Evolutionary conservation across 73 alveolate species (phyloP).

Genomic region (Paramecium pentaurelia): DNA sequence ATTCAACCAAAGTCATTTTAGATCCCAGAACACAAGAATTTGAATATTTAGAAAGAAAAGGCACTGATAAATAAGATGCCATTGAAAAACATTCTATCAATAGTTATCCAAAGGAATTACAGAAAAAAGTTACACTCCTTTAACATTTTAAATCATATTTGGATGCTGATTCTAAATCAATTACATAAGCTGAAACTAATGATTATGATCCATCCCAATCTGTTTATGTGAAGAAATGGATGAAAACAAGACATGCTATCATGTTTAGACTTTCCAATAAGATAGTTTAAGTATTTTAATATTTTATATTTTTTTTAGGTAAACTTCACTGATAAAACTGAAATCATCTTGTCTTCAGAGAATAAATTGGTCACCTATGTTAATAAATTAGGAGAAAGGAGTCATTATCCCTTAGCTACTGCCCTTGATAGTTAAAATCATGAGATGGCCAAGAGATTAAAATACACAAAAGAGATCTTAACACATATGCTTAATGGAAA

Average conservation of each 20-base stretch:
- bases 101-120: conserved; percentile 58
- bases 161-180: conserved; percentile 52
- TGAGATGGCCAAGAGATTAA: conserved; percentile 85
- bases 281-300: conserved; percentile 64
- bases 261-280: conserved; percentile 95
- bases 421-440: conserved; percentile 91
- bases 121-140: conserved; percentile 63
- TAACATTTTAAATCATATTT: conserved; percentile 64
- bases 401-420: conserved; percentile 84
- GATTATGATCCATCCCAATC: conserved; percentile 32
- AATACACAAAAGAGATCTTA: conserved; percentile 89
- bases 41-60: conserved; percentile 55
- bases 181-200: neutral
- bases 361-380: conserved; percentile 93
- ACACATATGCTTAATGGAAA: conserved; percentile 80
- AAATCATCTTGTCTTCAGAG: conserved; percentile 88
- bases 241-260: conserved; percentile 95
- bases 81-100: conserved; percentile 1
- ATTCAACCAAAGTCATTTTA: conserved; percentile 70
- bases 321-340: conserved; percentile 95
- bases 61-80: conserved; percentile 59
- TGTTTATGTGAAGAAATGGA: conserved; percentile 95
- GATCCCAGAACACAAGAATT: conserved; percentile 51
- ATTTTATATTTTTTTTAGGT: conserved; percentile 66
- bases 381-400: conserved; percentile 91